Evolutionary conservation across 345 rosid species (phyloP), one percentile per base, ranked within the genome.

Genomic region (Aegle marmelos): DNA sequence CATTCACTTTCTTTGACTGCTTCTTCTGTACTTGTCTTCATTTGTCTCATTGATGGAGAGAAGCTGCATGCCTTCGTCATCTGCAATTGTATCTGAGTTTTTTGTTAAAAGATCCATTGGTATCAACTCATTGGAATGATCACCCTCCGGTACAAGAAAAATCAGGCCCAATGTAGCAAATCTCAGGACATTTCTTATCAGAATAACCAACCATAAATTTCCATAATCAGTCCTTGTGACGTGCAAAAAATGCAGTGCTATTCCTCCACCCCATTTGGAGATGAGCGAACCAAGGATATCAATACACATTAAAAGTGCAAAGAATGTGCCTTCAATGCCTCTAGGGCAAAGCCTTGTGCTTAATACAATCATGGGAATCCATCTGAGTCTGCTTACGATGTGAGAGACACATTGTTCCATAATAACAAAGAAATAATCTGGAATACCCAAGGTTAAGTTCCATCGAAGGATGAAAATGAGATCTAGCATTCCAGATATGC

Each of bases 251-350:
- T 84, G 92, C 17, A 93, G 92, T 57, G 86, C 86, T 13, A 93
- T 59, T 31, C 93, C 94, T 78, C 98, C 98, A 9, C 87, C 72
- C 89, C 89, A 88, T 83, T 91, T 91, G 39, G 96, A 89, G 66
- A 91, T 79, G 65, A 93, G 86, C 16, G 77, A 71, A 37, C 97
- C 96, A 22, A 90, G 79, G 79, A 91, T 90, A 75, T 92, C 96
- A 1, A 93, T 91, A 83, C 93, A 88, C 97, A 89, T 93, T 31
- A 92, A 68, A 36, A 93, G 84, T 59, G 95, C 98, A 58, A 89
- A 92, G 58, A 93, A 90, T 2, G 95, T 91, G 54, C 97, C 98
- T 77, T 92, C 95, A 24, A 91, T 94, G 75, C 98, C 95, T 33
- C 85, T 58, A 78, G 97, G 97, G 79, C 97, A 92, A 3, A 94